A percentile compares a stretch with the other conserved stretches of the same genome.
Conservation (phyloP, 169 alveolate species). For the Eimeria tenella region DNA sequence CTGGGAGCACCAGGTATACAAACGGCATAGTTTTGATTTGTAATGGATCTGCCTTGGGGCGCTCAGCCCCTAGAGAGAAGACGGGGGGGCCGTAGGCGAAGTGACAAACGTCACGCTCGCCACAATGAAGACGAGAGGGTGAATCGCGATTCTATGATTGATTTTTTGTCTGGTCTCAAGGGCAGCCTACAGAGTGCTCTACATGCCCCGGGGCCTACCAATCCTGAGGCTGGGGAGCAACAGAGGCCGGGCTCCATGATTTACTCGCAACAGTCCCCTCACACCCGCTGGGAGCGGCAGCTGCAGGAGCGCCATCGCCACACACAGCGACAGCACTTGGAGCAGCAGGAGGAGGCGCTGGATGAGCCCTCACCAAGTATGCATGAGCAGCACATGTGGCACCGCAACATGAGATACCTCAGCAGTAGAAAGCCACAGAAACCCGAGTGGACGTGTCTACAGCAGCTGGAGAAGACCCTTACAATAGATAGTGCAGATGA, state of each 20-base stretch:
- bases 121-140: not conserved
- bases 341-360: conserved; percentile 12
- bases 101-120: not conserved
- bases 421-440: not conserved
- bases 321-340: not conserved
- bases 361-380: not conserved
- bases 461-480: conserved; percentile 17
- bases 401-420: not conserved
- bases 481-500: conserved; percentile 27
- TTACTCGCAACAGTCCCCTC: no score
- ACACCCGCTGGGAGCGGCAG: not conserved
- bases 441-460: conserved; percentile 16
- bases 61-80: not conserved
- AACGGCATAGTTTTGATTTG: not conserved
- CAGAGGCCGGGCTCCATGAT: not conserved
- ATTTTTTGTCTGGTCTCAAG: conserved; percentile 28
- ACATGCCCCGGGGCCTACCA: not conserved
- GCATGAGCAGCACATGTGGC: conserved; percentile 34
- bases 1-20: no score
- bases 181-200: not conserved
- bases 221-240: not conserved
- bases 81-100: not conserved
- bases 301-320: not conserved
- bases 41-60: not conserved
- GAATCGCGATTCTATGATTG: not conserved